Evolutionary conservation across 768 basidiomycete genomes (phyloP).

Genomic region (Imleria badia): DNA sequence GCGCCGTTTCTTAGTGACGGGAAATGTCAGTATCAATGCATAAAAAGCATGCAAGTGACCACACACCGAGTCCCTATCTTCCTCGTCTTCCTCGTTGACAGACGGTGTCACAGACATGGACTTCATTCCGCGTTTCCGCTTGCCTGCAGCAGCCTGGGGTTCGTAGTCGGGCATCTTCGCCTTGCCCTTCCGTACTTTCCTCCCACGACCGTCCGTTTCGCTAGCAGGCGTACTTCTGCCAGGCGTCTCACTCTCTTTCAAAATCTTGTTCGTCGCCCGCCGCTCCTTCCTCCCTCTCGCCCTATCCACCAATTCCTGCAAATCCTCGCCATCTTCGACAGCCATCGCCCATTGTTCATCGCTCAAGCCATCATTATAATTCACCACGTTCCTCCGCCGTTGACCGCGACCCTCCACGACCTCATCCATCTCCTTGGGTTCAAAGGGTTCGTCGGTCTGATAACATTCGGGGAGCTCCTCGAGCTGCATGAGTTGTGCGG

Average conservation of each 20-base stretch:
- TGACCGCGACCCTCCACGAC: slow-evolving; percentile 78
- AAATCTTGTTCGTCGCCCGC: slow-evolving; percentile 55
- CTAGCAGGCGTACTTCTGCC: slow-evolving; percentile 64
- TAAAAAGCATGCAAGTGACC: background rate
- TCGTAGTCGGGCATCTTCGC: slow-evolving; percentile 58
- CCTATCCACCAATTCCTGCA: slow-evolving; percentile 70
- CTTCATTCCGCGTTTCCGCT: slow-evolving; percentile 75
- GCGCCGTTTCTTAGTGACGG: slow-evolving; percentile 71
- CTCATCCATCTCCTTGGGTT: slow-evolving; percentile 53
- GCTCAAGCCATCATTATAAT: slow-evolving; percentile 90
- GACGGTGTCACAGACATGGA: slow-evolving; percentile 78
- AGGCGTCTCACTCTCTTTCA: slow-evolving; percentile 59
- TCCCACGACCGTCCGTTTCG: slow-evolving; percentile 54
- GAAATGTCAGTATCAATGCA: background rate
- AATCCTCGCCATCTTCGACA: slow-evolving; percentile 78
- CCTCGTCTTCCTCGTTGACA: slow-evolving; percentile 70
- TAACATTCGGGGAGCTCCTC: slow-evolving; percentile 94
- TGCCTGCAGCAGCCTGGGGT: slow-evolving; percentile 42
- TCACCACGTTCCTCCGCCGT: slow-evolving; percentile 78
- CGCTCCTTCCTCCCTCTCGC: slow-evolving; percentile 64
- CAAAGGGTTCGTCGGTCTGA: slow-evolving; percentile 81
- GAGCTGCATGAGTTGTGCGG: slow-evolving; percentile 73
- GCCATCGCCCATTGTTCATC: slow-evolving; percentile 94
- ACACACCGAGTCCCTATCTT: slow-evolving; percentile 69
- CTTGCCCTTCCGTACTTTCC: slow-evolving; percentile 60